These are phyloP conservation scores for Pulveroboletus frians DNA, from an alignment of 768 basidiomycete species.

Conservation along the genomic window DNA sequence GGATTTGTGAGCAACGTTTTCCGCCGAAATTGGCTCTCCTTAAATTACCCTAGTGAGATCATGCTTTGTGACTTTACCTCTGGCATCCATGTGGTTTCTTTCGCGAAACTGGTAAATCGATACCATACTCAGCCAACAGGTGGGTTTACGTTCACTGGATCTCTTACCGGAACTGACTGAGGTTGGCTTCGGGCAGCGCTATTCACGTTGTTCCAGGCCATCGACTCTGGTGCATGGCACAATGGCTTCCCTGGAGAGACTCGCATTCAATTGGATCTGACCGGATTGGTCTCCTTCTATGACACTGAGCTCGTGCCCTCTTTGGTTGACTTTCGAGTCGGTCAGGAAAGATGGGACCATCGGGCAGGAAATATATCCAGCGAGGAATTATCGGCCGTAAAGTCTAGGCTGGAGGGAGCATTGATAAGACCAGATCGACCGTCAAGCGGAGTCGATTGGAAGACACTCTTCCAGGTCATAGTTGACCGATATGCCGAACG, in stretches of 20 bases:
- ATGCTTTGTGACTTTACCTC: slow-evolving; percentile 9
- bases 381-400: slow-evolving; percentile 14
- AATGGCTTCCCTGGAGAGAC: slow-evolving; percentile 34
- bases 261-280: slow-evolving; percentile 31
- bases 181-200: not conserved
- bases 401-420: slow-evolving; percentile 6
- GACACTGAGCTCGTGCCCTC: slow-evolving; percentile 31
- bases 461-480: slow-evolving; percentile 23
- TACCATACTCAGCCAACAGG: fast-evolving
- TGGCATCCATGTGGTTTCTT: slow-evolving; percentile 26
- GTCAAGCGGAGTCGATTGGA: slow-evolving; percentile 34
- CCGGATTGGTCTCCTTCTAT: slow-evolving; percentile 35
- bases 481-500: slow-evolving; percentile 30
- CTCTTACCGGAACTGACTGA: not conserved
- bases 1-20: slow-evolving; percentile 26
- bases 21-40: not conserved
- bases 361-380: slow-evolving; percentile 25
- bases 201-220: not conserved
- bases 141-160: not conserved
- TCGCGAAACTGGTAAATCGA: slow-evolving; percentile 7
- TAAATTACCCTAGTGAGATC: slow-evolving; percentile 23
- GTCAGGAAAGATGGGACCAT: slow-evolving; percentile 28
- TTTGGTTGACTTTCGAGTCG: slow-evolving; percentile 22
- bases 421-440: slow-evolving; percentile 8
- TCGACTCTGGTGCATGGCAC: slow-evolving; percentile 28